Evolutionary conservation across 177 flowering plant species (phyloP), one percentile per base, ranked within the genome.

Genomic region (Vitis hybrid): DNA sequence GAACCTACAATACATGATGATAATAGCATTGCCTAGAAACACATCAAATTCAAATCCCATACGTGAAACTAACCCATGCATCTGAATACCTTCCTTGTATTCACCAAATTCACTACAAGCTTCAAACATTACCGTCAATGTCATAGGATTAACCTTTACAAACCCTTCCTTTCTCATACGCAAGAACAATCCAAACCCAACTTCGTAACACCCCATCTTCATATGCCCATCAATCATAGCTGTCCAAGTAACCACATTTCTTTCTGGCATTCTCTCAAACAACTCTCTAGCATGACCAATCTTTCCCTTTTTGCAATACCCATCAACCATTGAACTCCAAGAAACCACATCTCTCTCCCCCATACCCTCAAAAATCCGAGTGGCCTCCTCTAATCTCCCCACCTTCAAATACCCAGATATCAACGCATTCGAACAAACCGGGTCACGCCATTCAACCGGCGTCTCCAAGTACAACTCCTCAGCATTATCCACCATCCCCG

Each of bases 271-370:
- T 70, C 60, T 72, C 67, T 87, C 81, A 74, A 90, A 92, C 60
- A 89, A 62, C 12, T 70, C 76, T 65, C 82, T 79, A 50, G 90
- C 97, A 19, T 90, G 89, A 15, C 3, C 55, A 58, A 86, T 51
- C 54, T 68, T 78, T 14, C 90, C 91, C 17, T 66, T 70, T 64
- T 82, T 85, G 73, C 95, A 89, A 60, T 83, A 86, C n/a, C 97
- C 97, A 84, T 92, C 90, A 68, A 90, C 69, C 81, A 92, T 82
- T 2, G 84, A 83, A 67, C 91, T 88, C 90, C 89, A 90, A 11
- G 94, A 85, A 69, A 90, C 88, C 60, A 87, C 88, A 79, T 90
- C 80, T 65, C 79, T 86, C 75, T 66, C 60, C 52, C 8, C 72
- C 93, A 90, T 89, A n/a, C 76, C 74, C 21, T 87, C 78, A 67